A percentile compares a stretch with the other conserved stretches of the same genome.
These are phyloP conservation scores for Eucalyptus curtisii DNA, from an alignment of 345 rosid genomes.

Conservation along the genomic window DNA sequence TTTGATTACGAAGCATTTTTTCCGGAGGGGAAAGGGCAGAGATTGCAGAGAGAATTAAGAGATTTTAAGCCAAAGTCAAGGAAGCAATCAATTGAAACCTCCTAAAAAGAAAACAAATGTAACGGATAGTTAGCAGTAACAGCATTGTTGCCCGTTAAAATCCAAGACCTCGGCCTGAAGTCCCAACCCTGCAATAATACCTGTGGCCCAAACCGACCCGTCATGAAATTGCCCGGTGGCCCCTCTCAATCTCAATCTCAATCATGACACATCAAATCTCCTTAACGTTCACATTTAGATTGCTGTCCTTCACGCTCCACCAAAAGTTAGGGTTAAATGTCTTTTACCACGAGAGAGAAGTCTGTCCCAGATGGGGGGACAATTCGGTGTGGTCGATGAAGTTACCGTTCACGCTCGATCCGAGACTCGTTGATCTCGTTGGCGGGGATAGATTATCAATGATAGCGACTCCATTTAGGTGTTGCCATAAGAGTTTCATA, in stretches of 20 bases:
- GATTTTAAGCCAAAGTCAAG: not conserved
- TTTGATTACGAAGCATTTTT: not conserved
- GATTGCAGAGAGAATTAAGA: not conserved
- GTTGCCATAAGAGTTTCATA: not conserved
- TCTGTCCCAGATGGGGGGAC: not conserved
- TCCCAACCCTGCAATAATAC: not conserved
- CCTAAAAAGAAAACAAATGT: not conserved
- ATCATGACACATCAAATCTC: not conserved
- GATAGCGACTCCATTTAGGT: not conserved
- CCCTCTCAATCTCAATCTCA: not conserved
- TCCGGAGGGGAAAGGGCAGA: not conserved
- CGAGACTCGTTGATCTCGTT: rapidly evolving
- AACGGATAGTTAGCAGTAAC: not conserved
- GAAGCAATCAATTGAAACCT: not conserved
- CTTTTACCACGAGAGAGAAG: not conserved
- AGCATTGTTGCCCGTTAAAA: not conserved
- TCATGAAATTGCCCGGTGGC: not conserved
- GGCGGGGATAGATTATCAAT: not conserved
- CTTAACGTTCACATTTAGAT: not conserved
- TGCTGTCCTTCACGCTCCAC: not conserved
- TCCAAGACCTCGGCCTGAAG: not conserved
- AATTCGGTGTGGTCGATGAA: not conserved
- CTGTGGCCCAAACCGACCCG: not conserved
- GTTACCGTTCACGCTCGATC: not conserved
- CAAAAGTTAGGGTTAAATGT: not conserved